phyloP scores from a whole-genome alignment of 2,329 filamentous ascomycete species.

The Diaporthe ampelina region DNA sequence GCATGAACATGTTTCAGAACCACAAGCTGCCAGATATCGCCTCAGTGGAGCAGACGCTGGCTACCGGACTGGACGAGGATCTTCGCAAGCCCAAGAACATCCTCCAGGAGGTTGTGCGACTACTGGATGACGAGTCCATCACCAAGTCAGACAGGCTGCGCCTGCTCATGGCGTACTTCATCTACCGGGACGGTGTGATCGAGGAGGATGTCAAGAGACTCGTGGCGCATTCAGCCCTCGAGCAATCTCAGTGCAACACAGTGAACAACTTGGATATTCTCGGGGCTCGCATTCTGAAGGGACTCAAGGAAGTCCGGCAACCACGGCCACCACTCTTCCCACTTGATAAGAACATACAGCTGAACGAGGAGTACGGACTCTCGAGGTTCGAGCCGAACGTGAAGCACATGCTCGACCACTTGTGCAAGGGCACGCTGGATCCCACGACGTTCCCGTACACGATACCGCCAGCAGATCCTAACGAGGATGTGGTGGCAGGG shows the following conservation, averaged over 20 bases:
- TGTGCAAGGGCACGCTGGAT: slow-evolving; percentile 78
- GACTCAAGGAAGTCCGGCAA: slow-evolving; percentile 82
- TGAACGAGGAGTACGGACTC: slow-evolving; percentile 84
- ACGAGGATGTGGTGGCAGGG: slow-evolving; percentile 68
- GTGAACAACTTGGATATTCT: slow-evolving; percentile 85
- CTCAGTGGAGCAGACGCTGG: slow-evolving; percentile 88
- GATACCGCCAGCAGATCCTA: slow-evolving; percentile 76
- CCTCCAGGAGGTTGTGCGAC: slow-evolving; percentile 84
- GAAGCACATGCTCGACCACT: slow-evolving; percentile 85
- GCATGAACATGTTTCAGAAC: slow-evolving; percentile 92
- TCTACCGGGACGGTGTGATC: slow-evolving; percentile 89
- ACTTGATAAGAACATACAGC: slow-evolving; percentile 69
- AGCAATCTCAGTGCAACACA: slow-evolving; percentile 76
- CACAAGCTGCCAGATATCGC: slow-evolving; percentile 90
- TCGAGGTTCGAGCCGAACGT: slow-evolving; percentile 87
- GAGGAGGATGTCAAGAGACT: slow-evolving; percentile 87
- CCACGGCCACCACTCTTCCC: slow-evolving; percentile 78
- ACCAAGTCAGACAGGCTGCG: slow-evolving; percentile 82
- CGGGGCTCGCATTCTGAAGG: slow-evolving; percentile 78
- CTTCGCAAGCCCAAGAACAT: slow-evolving; percentile 91
- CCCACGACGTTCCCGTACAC: slow-evolving; percentile 78
- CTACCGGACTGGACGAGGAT: slow-evolving; percentile 94
- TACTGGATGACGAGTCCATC: slow-evolving; percentile 88
- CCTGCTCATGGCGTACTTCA: slow-evolving; percentile 85
- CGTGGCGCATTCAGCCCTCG: slow-evolving; percentile 84